These are phyloP conservation scores for Skeletonema marinoi DNA, from an alignment of 108 stramenopile genomes.

Conservation along the genomic window DNA sequence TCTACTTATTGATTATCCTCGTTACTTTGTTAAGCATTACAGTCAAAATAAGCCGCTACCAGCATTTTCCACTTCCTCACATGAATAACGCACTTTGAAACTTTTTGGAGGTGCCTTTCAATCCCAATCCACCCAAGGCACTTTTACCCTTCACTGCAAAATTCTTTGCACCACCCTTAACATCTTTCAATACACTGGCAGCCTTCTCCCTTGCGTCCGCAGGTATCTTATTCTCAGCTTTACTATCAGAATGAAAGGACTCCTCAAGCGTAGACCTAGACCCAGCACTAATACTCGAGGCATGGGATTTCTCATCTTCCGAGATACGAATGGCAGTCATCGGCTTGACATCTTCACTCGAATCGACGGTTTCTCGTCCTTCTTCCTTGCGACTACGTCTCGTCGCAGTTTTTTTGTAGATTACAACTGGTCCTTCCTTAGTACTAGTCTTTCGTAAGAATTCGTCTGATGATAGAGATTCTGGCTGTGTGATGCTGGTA, in stretches of 20 bases:
- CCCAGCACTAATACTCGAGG: slow-evolving; percentile 37
- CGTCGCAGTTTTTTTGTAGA: background rate
- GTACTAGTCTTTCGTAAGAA: background rate
- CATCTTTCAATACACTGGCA: slow-evolving; percentile 20
- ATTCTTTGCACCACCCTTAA: slow-evolving; percentile 23
- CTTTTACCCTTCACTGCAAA: slow-evolving; percentile 17
- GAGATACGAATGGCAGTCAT: slow-evolving; percentile 14
- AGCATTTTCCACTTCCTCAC: slow-evolving; percentile 8
- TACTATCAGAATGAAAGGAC: background rate
- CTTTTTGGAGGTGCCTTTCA: slow-evolving; percentile 36
- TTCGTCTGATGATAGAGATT: background rate
- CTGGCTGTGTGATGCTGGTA: slow-evolving; percentile 9
- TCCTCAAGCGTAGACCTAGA: slow-evolving; percentile 10
- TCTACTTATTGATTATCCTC: background rate
- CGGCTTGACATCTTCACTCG: slow-evolving; percentile 5
- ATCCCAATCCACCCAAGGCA: slow-evolving; percentile 38
- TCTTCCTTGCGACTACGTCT: background rate
- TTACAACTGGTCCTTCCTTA: background rate
- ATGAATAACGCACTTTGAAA: slow-evolving; percentile 51
- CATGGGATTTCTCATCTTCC: slow-evolving; percentile 33
- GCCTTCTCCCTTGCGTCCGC: slow-evolving; percentile 8
- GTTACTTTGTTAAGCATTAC: background rate
- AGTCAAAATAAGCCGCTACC: background rate
- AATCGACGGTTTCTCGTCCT: background rate
- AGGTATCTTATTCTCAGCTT: slow-evolving; percentile 2